A percentile compares a stretch with the other conserved stretches of the same genome.
Evolutionary conservation across 2,329 filamentous ascomycete genomes (phyloP).

Genomic region (Verticillium dahliae): DNA sequence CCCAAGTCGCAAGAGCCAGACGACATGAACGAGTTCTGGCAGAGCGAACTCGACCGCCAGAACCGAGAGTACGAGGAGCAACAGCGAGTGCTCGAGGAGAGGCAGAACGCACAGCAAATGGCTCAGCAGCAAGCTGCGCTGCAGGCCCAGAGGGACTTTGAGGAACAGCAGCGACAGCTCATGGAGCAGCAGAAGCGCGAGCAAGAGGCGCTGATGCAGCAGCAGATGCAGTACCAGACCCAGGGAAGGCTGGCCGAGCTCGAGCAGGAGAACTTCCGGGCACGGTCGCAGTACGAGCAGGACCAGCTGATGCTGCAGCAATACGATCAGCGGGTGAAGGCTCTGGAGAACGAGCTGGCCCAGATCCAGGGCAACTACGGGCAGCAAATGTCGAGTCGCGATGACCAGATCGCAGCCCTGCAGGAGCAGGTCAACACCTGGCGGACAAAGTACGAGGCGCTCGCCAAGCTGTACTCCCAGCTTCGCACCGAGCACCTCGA

Average conservation of each 20-base stretch:
- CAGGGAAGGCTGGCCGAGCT: slow-evolving; percentile 93
- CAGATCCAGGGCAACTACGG: slow-evolving; percentile 78
- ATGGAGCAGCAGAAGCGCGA: slow-evolving; percentile 86
- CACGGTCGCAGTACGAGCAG: slow-evolving; percentile 90
- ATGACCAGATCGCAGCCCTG: slow-evolving; percentile 86
- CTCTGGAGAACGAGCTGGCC: slow-evolving; percentile 77
- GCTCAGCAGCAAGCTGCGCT: slow-evolving; percentile 77
- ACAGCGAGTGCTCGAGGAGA: slow-evolving; percentile 79
- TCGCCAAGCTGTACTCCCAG: slow-evolving; percentile 96
- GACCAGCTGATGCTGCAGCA: slow-evolving; percentile 96
- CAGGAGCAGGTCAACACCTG: slow-evolving; percentile 98
- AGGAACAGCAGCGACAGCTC: slow-evolving; percentile 84
- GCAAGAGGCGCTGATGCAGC: slow-evolving; percentile 80
- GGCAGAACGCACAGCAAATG: slow-evolving; percentile 73
- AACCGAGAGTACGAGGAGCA: slow-evolving; percentile 95
- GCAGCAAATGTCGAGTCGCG: slow-evolving; percentile 81
- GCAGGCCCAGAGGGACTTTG: slow-evolving; percentile 89
- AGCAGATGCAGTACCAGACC: slow-evolving; percentile 89
- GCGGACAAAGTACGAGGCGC: slow-evolving; percentile 92
- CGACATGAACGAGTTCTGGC: slow-evolving; percentile 97
- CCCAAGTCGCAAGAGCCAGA: slow-evolving; percentile 75
- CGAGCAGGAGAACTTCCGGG: slow-evolving; percentile 90
- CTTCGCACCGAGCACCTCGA: slow-evolving; percentile 92
- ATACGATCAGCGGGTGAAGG: slow-evolving; percentile 91
- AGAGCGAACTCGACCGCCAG: slow-evolving; percentile 81